Evolutionary conservation across 2,329 filamentous ascomycete species (phyloP).

Genomic region (Alternaria burnsii): DNA sequence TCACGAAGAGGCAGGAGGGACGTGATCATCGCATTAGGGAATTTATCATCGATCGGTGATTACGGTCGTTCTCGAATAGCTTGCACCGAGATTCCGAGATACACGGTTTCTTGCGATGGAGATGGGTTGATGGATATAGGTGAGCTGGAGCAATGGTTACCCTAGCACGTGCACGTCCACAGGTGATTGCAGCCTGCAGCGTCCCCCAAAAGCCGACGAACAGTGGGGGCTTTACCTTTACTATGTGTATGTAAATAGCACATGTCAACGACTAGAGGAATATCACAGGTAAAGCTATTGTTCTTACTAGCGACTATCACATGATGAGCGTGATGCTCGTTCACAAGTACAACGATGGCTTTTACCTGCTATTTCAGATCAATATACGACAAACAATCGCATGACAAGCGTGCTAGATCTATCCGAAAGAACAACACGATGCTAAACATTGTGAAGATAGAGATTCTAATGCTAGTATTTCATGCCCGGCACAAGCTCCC

Average conservation of each 20-base stretch:
- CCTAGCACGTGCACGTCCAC: neutral
- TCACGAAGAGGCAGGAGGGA: neutral
- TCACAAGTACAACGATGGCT: no score
- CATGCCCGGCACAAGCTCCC: neutral
- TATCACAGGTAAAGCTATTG: no score
- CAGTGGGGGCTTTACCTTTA: neutral
- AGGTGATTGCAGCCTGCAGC: neutral
- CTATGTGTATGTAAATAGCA: no score
- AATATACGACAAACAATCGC: no score
- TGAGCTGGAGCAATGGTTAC: no score
- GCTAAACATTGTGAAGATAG: no score
- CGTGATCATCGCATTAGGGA: neutral
- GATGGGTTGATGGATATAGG: neutral
- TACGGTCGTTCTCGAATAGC: no score
- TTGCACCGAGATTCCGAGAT: neutral
- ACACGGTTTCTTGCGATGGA: neutral
- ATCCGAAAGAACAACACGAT: neutral
- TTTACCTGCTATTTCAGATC: no score
- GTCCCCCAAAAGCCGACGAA: neutral
- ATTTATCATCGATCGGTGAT: no score
- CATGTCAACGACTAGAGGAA: no score
- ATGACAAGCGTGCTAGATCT: accelerated
- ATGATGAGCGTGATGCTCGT: no score
- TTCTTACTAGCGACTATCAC: no score
- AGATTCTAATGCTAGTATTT: neutral